These are phyloP conservation scores for Jackrogersella multiformis DNA, from an alignment of 495 filamentous ascomycete species.

Conservation along the genomic window DNA sequence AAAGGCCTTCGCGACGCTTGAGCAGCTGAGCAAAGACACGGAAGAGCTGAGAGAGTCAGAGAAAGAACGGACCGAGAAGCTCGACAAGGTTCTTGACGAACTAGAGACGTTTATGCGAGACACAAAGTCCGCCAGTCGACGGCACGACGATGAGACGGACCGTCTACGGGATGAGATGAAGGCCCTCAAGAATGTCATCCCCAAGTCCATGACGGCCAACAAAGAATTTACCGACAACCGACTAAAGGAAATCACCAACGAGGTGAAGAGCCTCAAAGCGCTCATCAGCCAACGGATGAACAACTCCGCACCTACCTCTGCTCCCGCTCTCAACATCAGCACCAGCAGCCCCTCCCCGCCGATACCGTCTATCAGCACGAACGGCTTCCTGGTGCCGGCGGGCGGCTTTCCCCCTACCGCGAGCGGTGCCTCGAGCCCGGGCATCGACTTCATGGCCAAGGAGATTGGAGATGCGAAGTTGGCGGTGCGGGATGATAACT, in stretches of 20 bases:
- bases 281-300: conserved; percentile 84
- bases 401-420: conserved; percentile 40
- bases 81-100: conserved; percentile 83
- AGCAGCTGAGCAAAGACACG: conserved; percentile 91
- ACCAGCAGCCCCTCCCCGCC: conserved; percentile 39
- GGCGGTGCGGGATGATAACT: conserved; percentile 35
- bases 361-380: conserved; percentile 28
- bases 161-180: conserved; percentile 87
- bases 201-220: conserved; percentile 85
- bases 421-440: conserved; percentile 39
- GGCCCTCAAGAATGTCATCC: conserved; percentile 81
- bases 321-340: conserved; percentile 18
- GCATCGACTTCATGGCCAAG: conserved; percentile 45
- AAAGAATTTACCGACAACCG: conserved; percentile 82
- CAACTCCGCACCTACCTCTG: conserved; percentile 49
- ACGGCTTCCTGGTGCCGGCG: conserved; percentile 52
- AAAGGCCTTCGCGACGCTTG: conserved; percentile 87
- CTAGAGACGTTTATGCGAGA: conserved; percentile 83
- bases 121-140: conserved; percentile 77
- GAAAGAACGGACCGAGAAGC: conserved; percentile 79
- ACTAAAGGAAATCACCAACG: conserved; percentile 83
- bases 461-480: conserved; percentile 40
- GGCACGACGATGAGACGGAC: conserved; percentile 85
- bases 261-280: conserved; percentile 92
- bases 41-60: conserved; percentile 85